Percentiles rank a stretch among this genome's conserved stretches.
These are phyloP conservation scores for Pseudozyma thailandica DNA, from an alignment of 1,284 basidiomycete species.

Conservation along the genomic window DNA sequence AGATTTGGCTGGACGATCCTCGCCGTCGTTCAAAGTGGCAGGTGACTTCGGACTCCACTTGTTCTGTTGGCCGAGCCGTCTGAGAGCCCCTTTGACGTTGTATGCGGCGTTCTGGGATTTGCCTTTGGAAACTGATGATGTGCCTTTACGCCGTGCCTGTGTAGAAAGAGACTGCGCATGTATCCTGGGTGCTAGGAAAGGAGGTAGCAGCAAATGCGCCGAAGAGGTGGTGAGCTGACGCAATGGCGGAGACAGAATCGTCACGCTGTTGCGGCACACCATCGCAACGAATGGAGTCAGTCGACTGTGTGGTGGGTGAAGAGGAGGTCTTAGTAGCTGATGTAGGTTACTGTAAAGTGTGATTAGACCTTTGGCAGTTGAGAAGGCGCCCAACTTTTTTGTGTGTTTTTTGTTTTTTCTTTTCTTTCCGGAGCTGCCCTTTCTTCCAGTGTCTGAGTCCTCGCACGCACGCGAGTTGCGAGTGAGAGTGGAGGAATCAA, in stretches of 20 bases:
- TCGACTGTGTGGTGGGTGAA: too few species aligned
- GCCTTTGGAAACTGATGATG: conserved; percentile 1
- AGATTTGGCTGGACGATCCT: not conserved
- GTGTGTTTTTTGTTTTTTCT: too few species aligned
- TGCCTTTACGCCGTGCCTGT: not conserved
- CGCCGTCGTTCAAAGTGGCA: not conserved
- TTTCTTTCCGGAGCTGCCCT: too few species aligned
- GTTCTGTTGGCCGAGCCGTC: conserved; percentile 14
- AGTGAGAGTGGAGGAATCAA: too few species aligned
- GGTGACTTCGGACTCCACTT: conserved; percentile 21
- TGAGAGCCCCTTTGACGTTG: conserved; percentile 22
- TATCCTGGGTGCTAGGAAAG: conserved; percentile 20
- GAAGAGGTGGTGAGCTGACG: conserved; percentile 8
- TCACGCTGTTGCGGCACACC: conserved; percentile 14
- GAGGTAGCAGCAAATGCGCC: conserved; percentile 8
- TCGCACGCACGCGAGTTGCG: too few species aligned
- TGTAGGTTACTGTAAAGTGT: too few species aligned
- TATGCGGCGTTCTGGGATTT: conserved; percentile 16
- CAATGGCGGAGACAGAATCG: conserved; percentile 13
- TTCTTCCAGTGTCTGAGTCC: too few species aligned
- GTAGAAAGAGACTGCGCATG: conserved; percentile 15
- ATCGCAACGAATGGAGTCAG: too few species aligned
- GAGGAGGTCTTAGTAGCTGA: too few species aligned
- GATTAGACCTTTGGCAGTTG: too few species aligned
- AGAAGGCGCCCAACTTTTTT: too few species aligned